These are phyloP conservation scores for Clathrus columnatus DNA, from an alignment of 768 basidiomycete genomes.

Conservation along the genomic window DNA sequence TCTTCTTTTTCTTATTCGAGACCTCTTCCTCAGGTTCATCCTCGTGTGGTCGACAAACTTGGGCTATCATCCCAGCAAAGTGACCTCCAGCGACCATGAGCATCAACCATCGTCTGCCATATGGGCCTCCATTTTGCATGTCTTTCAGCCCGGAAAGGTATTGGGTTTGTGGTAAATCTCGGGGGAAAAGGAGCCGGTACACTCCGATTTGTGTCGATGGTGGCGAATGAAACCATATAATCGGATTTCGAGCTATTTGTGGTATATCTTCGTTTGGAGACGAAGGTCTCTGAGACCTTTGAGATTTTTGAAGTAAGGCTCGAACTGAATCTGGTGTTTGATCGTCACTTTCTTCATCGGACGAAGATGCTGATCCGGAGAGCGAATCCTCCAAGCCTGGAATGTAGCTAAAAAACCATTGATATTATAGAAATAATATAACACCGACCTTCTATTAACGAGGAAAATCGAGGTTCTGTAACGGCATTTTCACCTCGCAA, in stretches of 20 bases:
- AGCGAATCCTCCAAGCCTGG: conserved; percentile 77
- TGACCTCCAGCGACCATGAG: conserved; percentile 98
- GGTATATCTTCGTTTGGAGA: conserved; percentile 35
- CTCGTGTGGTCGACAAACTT: conserved; percentile 56
- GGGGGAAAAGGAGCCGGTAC: conserved; percentile 70
- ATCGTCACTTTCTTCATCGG: conserved; percentile 35
- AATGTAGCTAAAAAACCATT: neutral
- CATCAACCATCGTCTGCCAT: conserved; percentile 80
- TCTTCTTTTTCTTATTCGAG: conserved; percentile 30
- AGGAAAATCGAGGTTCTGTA: conserved; percentile 61
- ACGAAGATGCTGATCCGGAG: conserved; percentile 82
- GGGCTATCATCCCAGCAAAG: conserved; percentile 87
- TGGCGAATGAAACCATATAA: conserved; percentile 87
- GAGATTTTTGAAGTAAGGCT: conserved; percentile 56
- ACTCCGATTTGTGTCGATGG: conserved; percentile 82
- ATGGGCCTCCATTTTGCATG: conserved; percentile 48
- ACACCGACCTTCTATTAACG: conserved; percentile 72
- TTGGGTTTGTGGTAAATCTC: conserved; percentile 25
- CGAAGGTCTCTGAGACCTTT: conserved; percentile 34
- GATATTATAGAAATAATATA: neutral
- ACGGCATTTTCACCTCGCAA: conserved; percentile 55
- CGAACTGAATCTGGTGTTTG: conserved; percentile 54
- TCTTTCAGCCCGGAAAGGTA: conserved; percentile 54
- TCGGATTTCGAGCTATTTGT: conserved; percentile 49
- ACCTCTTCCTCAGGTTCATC: conserved; percentile 25